phyloP scores from a whole-genome alignment of 768 basidiomycete genomes.

The Harrya chromipes region DNA sequence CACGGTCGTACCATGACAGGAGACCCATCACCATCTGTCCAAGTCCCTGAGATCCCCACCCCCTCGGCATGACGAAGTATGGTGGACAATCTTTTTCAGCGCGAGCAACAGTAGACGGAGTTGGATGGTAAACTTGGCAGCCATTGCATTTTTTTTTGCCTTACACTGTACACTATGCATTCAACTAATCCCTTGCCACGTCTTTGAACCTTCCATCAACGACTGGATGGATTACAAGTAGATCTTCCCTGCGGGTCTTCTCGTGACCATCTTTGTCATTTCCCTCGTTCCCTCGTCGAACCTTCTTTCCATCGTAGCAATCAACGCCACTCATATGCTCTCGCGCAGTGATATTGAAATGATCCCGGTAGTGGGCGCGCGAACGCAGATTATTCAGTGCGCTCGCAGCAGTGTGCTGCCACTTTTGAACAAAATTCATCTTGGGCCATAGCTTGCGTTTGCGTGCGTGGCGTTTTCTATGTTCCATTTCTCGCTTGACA shows the following conservation, averaged over 20 bases:
- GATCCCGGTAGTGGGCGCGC: slow-evolving; percentile 51
- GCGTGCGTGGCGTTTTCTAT: slow-evolving; percentile 31
- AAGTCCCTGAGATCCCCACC: slow-evolving; percentile 32
- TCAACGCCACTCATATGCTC: slow-evolving; percentile 84
- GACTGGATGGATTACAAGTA: slow-evolving; percentile 57
- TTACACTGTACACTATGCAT: slow-evolving; percentile 12
- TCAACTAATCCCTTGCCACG: slow-evolving; percentile 34
- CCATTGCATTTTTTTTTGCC: slow-evolving; percentile 4
- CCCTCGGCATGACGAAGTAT: slow-evolving; percentile 9
- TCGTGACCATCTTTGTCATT: slow-evolving; percentile 9
- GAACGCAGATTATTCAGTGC: slow-evolving; percentile 47
- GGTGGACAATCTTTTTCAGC: neutral
- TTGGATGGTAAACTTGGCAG: neutral
- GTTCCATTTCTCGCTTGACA: slow-evolving; percentile 47
- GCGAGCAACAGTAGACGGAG: neutral
- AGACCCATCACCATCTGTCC: slow-evolving; percentile 43
- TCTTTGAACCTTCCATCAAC: slow-evolving; percentile 69
- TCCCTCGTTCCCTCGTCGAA: slow-evolving; percentile 35
- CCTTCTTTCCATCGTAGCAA: slow-evolving; percentile 58
- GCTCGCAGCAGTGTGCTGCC: slow-evolving; percentile 45
- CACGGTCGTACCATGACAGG: slow-evolving; percentile 52
- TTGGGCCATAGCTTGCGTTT: slow-evolving; percentile 22
- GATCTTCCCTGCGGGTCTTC: slow-evolving; percentile 38
- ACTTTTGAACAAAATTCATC: slow-evolving; percentile 34
- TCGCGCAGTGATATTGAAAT: slow-evolving; percentile 54